A percentile compares a stretch with the other conserved stretches of the same genome.
These are phyloP conservation scores for Phytophthora fragariaefolia DNA, from an alignment of 352 stramenopile species.

Conservation along the genomic window DNA sequence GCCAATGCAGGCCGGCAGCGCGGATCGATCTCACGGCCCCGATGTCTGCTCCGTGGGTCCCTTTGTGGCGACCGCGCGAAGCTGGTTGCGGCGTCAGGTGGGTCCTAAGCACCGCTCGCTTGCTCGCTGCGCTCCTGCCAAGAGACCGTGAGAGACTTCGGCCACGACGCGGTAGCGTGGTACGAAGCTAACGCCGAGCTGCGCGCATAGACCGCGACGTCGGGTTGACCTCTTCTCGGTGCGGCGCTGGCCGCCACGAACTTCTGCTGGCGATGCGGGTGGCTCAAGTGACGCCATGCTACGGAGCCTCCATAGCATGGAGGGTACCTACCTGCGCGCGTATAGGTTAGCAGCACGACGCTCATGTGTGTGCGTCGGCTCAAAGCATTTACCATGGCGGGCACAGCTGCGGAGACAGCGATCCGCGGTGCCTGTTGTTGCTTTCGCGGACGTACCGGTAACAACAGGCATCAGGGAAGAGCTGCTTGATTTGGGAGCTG, in stretches of 20 bases:
- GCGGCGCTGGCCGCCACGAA: slow-evolving; percentile 6
- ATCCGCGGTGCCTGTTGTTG: too few species aligned
- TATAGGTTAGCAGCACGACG: too few species aligned
- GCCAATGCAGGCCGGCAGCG: not conserved
- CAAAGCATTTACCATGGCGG: too few species aligned
- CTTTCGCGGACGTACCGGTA: too few species aligned
- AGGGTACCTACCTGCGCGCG: not conserved
- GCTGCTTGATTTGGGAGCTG: slow-evolving; percentile 23
- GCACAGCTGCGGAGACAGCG: not conserved
- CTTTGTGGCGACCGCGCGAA: slow-evolving; percentile 4
- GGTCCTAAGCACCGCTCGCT: slow-evolving; percentile 21
- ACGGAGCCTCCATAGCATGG: too few species aligned
- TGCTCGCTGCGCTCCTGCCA: slow-evolving; percentile 14
- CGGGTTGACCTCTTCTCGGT: slow-evolving; percentile 22
- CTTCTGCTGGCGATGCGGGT: not conserved
- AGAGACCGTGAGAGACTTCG: slow-evolving; percentile 25
- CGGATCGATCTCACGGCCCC: not conserved
- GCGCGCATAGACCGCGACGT: slow-evolving; percentile 10
- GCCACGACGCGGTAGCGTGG: slow-evolving; percentile 8
- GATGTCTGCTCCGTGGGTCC: not conserved
- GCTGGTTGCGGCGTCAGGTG: slow-evolving; percentile 8
- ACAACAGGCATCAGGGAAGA: slow-evolving; percentile 10
- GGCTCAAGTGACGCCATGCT: not conserved
- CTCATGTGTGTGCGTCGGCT: too few species aligned
- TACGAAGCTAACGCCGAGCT: slow-evolving; percentile 18